These are phyloP conservation scores for Botrytis fabae DNA, from an alignment of 2,329 filamentous ascomycete genomes.

Conservation along the genomic window DNA sequence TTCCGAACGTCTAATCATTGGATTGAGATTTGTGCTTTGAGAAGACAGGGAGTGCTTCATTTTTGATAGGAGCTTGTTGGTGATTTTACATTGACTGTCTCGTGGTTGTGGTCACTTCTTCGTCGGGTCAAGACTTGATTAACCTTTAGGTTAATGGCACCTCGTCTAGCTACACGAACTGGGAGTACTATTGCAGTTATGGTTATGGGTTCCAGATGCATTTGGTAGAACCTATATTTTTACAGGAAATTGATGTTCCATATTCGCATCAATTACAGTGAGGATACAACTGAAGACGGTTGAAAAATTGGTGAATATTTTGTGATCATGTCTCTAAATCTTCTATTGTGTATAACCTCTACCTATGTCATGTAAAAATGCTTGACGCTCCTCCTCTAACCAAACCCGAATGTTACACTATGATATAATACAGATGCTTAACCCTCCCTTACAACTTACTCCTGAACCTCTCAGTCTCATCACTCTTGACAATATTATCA, in stretches of 20 bases:
- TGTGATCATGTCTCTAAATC: background rate
- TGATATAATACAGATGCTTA: background rate
- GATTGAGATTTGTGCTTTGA: background rate
- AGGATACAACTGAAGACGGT: background rate
- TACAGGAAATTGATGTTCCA: background rate
- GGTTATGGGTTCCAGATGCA: background rate
- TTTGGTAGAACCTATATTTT: background rate
- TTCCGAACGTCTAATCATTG: background rate
- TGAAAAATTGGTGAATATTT: background rate
- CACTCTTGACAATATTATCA: constrained; percentile 60
- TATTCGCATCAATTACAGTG: background rate
- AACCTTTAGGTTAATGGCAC: background rate
- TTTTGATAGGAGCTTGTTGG: background rate
- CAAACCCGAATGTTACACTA: background rate
- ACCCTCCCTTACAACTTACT: constrained; percentile 49
- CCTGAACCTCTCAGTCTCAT: constrained; percentile 49
- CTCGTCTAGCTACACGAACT: background rate
- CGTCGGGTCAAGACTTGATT: background rate
- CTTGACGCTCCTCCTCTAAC: constrained; percentile 4
- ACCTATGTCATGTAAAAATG: background rate
- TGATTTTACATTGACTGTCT: background rate
- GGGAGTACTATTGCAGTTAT: background rate
- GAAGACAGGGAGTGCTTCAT: background rate
- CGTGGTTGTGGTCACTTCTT: background rate
- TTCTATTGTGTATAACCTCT: constrained; percentile 4